phyloP scores from a whole-genome alignment of 768 basidiomycete species.

The Lanmaoa pseudosensibilis region DNA sequence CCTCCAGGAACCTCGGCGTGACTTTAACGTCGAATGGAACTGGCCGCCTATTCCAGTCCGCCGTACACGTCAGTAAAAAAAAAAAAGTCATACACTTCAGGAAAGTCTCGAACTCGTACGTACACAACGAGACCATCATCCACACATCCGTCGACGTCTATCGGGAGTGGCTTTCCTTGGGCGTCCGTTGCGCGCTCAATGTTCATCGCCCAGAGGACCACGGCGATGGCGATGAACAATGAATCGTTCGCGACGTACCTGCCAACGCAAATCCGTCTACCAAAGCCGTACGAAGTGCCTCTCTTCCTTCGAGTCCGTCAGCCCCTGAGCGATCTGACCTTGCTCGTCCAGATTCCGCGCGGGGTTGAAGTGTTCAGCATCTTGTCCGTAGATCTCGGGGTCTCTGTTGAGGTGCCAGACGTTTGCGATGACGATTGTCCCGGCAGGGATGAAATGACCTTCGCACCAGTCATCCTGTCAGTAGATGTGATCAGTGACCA shows the following conservation, averaged over 20 bases:
- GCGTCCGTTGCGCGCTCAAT: slow-evolving; percentile 11
- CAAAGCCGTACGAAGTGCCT: slow-evolving; percentile 9
- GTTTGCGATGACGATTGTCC: slow-evolving; percentile 14
- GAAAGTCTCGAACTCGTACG: not conserved
- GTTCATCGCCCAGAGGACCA: slow-evolving; percentile 28
- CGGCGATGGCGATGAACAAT: slow-evolving; percentile 36
- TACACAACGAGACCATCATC: slow-evolving; percentile 9
- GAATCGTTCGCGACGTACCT: slow-evolving; percentile 34
- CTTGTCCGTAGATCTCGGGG: slow-evolving; percentile 43
- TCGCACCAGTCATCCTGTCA: slow-evolving; percentile 22
- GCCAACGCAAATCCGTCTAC: slow-evolving; percentile 33
- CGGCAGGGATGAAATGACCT: slow-evolving; percentile 25
- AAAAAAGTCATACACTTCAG: too few relatives aligned
- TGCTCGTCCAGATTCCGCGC: slow-evolving; percentile 20
- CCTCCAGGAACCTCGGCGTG: slow-evolving; percentile 5
- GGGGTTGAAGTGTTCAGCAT: slow-evolving; percentile 45
- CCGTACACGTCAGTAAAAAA: not conserved
- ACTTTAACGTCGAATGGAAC: slow-evolving; percentile 3
- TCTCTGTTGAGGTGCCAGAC: slow-evolving; percentile 39
- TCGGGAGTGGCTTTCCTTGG: not conserved
- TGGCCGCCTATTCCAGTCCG: slow-evolving; percentile 2
- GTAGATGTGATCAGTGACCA: not conserved
- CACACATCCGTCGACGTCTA: slow-evolving; percentile 8
- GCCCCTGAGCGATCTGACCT: not conserved
- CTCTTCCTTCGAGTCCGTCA: slow-evolving; percentile 17